Conservation (phyloP, 768 basidiomycete genomes). For the Xerocomellus amylosporus region DNA sequence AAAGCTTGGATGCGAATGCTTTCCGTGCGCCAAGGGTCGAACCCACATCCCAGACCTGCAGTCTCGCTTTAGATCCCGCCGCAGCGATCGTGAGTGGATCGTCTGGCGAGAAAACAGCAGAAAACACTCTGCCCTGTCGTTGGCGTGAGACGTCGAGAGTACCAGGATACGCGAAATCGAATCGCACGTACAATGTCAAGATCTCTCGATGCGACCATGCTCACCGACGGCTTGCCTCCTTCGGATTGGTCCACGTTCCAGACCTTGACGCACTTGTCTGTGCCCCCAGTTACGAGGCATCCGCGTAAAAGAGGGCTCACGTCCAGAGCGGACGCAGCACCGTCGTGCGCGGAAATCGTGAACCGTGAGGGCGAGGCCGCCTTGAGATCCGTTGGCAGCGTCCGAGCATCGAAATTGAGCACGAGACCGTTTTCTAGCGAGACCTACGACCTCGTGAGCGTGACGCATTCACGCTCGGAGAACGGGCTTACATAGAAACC, state of each 20-base stretch:
- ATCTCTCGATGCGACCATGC: conserved; percentile 82
- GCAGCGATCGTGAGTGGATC: conserved; percentile 92
- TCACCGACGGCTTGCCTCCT: conserved; percentile 68
- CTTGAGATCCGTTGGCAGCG: conserved; percentile 67
- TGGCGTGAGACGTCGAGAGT: not conserved
- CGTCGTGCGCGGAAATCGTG: conserved; percentile 92
- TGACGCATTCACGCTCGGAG: not conserved
- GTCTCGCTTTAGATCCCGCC: conserved; percentile 88
- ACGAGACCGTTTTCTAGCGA: conserved; percentile 94
- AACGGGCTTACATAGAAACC: conserved; percentile 73
- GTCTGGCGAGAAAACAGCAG: conserved; percentile 87
- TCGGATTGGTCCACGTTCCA: conserved; percentile 84
- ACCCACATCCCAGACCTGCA: conserved; percentile 95
- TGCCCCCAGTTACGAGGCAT: conserved; percentile 90
- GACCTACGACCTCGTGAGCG: conserved; percentile 50
- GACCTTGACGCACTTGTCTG: conserved; percentile 92
- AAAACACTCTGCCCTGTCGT: conserved; percentile 91
- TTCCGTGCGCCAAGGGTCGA: conserved; percentile 80
- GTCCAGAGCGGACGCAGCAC: conserved; percentile 84
- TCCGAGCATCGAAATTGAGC: conserved; percentile 87
- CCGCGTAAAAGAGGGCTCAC: conserved; percentile 88
- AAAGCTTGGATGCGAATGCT: conserved; percentile 76
- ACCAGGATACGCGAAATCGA: not conserved
- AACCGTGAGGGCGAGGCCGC: conserved; percentile 70
- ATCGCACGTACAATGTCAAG: conserved; percentile 73